These are phyloP conservation scores for Spirogloea muscicola DNA, from an alignment of 139 green algal species.

Conservation along the genomic window DNA sequence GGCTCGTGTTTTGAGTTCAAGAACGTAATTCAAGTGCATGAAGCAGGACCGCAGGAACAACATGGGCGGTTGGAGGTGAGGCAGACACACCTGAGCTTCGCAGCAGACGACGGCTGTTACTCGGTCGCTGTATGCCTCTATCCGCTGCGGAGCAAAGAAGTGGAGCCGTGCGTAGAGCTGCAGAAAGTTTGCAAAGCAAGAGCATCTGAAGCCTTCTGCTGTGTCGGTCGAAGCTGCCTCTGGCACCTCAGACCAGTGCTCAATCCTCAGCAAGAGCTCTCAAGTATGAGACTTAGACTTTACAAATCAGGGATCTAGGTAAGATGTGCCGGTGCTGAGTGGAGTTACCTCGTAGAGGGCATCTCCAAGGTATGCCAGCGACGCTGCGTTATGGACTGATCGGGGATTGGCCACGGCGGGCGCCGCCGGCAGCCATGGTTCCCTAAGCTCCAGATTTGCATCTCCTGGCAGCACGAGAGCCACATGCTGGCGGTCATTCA, in stretches of 20 bases:
- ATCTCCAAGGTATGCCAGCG: slow-evolving; percentile 60
- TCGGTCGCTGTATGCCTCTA: slow-evolving; percentile 47
- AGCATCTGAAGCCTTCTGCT: too few species aligned
- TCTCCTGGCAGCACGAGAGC: too few species aligned
- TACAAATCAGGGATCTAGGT: too few species aligned
- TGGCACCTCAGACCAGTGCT: too few species aligned
- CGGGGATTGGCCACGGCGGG: slow-evolving; percentile 10
- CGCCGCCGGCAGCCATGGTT: slow-evolving; percentile 22
- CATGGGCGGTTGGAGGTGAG: background rate
- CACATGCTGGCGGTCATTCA: too few species aligned
- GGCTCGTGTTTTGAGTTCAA: too few species aligned
- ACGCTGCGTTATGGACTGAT: slow-evolving; percentile 45
- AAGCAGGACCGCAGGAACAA: too few species aligned
- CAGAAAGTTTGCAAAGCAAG: background rate
- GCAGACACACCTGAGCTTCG: slow-evolving; percentile 52
- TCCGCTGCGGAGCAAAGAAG: slow-evolving; percentile 51
- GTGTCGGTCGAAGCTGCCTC: too few species aligned
- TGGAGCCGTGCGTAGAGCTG: slow-evolving; percentile 59
- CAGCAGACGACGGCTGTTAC: slow-evolving; percentile 56
- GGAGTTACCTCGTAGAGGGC: slow-evolving; percentile 57
- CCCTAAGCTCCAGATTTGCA: too few species aligned
- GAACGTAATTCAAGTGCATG: too few species aligned
- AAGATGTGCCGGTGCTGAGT: background rate
- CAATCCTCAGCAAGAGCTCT: too few species aligned
- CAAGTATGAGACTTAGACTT: too few species aligned